These are phyloP conservation scores for Entamoeba dispar DNA, from an alignment of 208 protist genomes.

Conservation along the genomic window DNA sequence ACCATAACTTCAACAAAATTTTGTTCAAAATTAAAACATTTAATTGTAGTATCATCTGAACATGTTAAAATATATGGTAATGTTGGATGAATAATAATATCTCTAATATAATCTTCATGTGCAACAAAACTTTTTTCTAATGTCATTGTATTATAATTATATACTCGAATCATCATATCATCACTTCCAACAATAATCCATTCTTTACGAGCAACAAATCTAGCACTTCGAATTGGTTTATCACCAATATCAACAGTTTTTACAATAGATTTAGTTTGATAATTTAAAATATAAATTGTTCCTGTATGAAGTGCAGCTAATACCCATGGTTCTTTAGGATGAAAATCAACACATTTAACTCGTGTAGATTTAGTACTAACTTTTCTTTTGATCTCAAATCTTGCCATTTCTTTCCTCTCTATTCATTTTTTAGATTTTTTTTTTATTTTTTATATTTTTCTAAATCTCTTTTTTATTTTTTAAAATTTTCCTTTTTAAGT, in stretches of 20 bases:
- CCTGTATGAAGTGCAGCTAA: conserved; percentile 90
- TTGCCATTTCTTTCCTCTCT: background rate
- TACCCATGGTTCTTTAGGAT: conserved; percentile 86
- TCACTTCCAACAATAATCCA: conserved; percentile 15
- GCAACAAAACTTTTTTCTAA: background rate
- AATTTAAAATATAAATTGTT: conserved; percentile 1
- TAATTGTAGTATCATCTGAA: conserved; percentile 19
- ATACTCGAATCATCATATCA: conserved; percentile 73
- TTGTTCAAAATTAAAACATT: conserved; percentile 7
- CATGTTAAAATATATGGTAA: conserved; percentile 6
- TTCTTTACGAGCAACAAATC: conserved; percentile 13
- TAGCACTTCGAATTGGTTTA: conserved; percentile 1
- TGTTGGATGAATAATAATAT: conserved; percentile 79
- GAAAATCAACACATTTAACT: conserved; percentile 91
- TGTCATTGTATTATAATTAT: conserved; percentile 66
- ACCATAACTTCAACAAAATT: background rate
- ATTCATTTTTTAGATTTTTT: background rate
- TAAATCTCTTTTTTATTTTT: too few relatives aligned
- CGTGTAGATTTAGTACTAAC: conserved; percentile 36
- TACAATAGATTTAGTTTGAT: conserved; percentile 2
- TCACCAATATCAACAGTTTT: background rate
- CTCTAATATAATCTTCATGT: conserved; percentile 61
- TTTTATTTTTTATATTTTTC: background rate
- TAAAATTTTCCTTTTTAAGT: too few relatives aligned
- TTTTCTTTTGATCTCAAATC: background rate